phyloP scores from a whole-genome alignment of 2,329 filamentous ascomycete species.

The Fusarium verticillioides region DNA sequence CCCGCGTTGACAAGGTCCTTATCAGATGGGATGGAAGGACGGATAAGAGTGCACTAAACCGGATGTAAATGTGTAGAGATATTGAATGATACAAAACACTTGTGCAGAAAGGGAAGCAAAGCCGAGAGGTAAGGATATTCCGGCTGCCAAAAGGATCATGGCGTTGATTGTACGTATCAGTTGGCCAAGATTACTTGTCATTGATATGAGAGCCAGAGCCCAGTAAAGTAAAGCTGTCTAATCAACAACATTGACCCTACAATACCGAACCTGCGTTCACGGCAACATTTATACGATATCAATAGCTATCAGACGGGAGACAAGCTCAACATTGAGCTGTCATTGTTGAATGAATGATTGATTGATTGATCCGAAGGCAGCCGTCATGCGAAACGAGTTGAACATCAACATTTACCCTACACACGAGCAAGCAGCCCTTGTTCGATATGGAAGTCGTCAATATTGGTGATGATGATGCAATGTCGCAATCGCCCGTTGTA shows the following conservation, averaged over 20 bases:
- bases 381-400: neutral
- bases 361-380: neutral
- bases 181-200: neutral
- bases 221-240: neutral
- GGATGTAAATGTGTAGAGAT: neutral
- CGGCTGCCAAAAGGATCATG: neutral
- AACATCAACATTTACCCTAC: neutral
- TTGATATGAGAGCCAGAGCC: neutral
- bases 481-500: neutral
- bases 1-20: conserved; percentile 21
- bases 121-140: neutral
- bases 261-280: neutral
- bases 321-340: neutral
- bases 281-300: neutral
- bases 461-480: neutral
- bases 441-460: neutral
- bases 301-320: neutral
- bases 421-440: neutral
- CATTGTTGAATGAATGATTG: neutral
- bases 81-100: neutral
- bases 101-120: neutral
- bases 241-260: neutral
- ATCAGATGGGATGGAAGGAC: conserved; percentile 51
- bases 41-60: conserved; percentile 1
- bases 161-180: neutral